Evolutionary conservation across 1,139 yeast species (phyloP).

Genomic region (Blastobotrys elegans): DNA sequence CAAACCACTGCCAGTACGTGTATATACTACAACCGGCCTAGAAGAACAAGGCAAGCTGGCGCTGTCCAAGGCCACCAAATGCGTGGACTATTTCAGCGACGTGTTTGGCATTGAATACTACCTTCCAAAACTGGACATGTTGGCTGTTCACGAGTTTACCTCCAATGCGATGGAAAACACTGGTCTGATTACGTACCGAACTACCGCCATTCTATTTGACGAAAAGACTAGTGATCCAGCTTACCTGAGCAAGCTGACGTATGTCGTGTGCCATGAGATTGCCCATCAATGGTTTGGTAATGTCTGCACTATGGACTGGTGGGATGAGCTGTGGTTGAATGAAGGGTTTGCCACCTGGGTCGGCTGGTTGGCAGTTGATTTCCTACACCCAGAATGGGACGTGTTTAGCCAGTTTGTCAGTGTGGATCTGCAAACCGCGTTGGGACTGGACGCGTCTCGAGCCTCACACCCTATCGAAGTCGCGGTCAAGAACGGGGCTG

Average conservation of each 20-base stretch:
- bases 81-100: conserved; percentile 66
- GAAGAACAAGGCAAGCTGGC: conserved; percentile 63
- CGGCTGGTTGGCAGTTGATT: conserved; percentile 74
- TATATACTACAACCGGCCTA: conserved; percentile 73
- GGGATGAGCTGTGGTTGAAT: conserved; percentile 91
- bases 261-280: conserved; percentile 83
- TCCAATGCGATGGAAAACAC: conserved; percentile 94
- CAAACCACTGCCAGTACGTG: conserved; percentile 70
- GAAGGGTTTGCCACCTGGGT: conserved; percentile 94
- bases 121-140: conserved; percentile 75
- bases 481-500: conserved; percentile 74
- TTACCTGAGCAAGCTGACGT: conserved; percentile 74
- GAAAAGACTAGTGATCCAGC: conserved; percentile 60
- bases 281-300: conserved; percentile 96
- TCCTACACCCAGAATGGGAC: conserved; percentile 81
- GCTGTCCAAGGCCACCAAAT: conserved; percentile 67
- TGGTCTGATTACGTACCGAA: conserved; percentile 81
- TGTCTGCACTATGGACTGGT: conserved; percentile 89
- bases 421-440: conserved; percentile 64
- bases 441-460: conserved; percentile 67
- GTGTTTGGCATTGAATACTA: conserved; percentile 73
- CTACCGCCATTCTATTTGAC: conserved; percentile 67
- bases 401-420: conserved; percentile 72
- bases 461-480: conserved; percentile 86
- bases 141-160: conserved; percentile 76